phyloP scores from a whole-genome alignment of 495 filamentous ascomycete species.

The Neurospora hispaniola region DNA sequence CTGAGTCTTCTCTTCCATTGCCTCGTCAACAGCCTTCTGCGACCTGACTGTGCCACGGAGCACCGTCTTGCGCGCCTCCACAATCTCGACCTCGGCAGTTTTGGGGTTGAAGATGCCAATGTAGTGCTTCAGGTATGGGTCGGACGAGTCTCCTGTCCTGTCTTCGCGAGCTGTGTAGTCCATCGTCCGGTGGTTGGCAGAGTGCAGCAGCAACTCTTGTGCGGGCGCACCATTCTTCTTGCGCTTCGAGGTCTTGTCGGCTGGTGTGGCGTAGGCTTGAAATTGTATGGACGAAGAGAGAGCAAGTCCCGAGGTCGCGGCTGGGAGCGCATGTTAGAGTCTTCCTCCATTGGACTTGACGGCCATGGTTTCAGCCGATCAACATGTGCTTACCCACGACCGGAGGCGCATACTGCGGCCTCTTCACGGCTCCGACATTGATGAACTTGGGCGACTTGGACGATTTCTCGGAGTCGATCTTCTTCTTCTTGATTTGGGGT shows the following conservation, averaged over 20 bases:
- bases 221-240: slow-evolving; percentile 36
- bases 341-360: background rate
- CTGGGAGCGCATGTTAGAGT: slow-evolving; percentile 29
- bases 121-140: slow-evolving; percentile 71
- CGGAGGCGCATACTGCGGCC: slow-evolving; percentile 49
- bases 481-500: slow-evolving; percentile 45
- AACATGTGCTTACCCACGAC: slow-evolving; percentile 45
- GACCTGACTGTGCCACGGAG: slow-evolving; percentile 54
- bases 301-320: slow-evolving; percentile 55
- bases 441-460: slow-evolving; percentile 46
- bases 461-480: slow-evolving; percentile 42
- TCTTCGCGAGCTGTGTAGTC: slow-evolving; percentile 77
- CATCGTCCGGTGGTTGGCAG: slow-evolving; percentile 61
- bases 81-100: slow-evolving; percentile 58
- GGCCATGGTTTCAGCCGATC: background rate
- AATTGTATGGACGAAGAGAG: slow-evolving; percentile 46
- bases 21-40: slow-evolving; percentile 33
- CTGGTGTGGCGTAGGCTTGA: slow-evolving; percentile 50
- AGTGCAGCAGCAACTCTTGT: slow-evolving; percentile 62
- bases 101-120: slow-evolving; percentile 73
- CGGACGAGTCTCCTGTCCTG: slow-evolving; percentile 35
- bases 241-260: slow-evolving; percentile 29
- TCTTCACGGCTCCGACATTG: slow-evolving; percentile 15
- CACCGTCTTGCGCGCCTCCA: slow-evolving; percentile 65
- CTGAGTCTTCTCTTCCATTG: slow-evolving; percentile 24